These are phyloP conservation scores for Boletellus deceptivus DNA, from an alignment of 1,284 basidiomycete genomes.

Conservation along the genomic window DNA sequence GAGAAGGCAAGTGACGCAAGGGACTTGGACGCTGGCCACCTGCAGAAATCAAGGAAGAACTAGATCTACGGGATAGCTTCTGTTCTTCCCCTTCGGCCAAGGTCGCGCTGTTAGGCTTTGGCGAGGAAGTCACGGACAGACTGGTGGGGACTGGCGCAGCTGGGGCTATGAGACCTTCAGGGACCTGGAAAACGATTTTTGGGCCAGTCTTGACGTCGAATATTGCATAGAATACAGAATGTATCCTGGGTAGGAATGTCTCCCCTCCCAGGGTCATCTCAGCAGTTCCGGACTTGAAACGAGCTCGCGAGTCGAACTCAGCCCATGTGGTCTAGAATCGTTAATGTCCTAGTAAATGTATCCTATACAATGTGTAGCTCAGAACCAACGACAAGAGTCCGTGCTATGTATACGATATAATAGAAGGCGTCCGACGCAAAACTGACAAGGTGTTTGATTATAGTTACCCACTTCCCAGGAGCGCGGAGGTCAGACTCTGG, in stretches of 20 bases:
- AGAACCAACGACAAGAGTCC: constrained; percentile 14
- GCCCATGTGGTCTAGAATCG: not conserved
- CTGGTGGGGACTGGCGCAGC: constrained; percentile 27
- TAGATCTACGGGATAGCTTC: constrained; percentile 44
- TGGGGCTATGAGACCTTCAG: constrained; percentile 74
- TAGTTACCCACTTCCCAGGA: constrained; percentile 9
- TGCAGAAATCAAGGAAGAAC: constrained; percentile 45
- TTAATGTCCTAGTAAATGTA: not conserved
- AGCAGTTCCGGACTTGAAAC: not conserved
- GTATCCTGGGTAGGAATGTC: constrained; percentile 76
- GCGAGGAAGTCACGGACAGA: constrained; percentile 41
- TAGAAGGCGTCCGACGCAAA: constrained; percentile 9
- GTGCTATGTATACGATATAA: constrained; percentile 13
- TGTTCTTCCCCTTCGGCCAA: constrained; percentile 38
- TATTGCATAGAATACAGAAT: constrained; percentile 85
- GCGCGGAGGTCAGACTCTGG: constrained; percentile 16
- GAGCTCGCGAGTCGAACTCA: not conserved
- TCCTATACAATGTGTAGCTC: constrained; percentile 1
- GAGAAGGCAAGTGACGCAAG: constrained; percentile 44
- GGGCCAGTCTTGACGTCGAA: constrained; percentile 84
- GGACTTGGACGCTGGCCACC: constrained; percentile 42
- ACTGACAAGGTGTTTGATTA: not conserved
- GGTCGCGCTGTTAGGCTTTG: constrained; percentile 46
- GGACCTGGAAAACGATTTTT: constrained; percentile 86
- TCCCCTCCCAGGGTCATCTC: constrained; percentile 51